These are phyloP conservation scores for Dichomitus squalens DNA, from an alignment of 1,284 basidiomycete genomes.

Conservation along the genomic window DNA sequence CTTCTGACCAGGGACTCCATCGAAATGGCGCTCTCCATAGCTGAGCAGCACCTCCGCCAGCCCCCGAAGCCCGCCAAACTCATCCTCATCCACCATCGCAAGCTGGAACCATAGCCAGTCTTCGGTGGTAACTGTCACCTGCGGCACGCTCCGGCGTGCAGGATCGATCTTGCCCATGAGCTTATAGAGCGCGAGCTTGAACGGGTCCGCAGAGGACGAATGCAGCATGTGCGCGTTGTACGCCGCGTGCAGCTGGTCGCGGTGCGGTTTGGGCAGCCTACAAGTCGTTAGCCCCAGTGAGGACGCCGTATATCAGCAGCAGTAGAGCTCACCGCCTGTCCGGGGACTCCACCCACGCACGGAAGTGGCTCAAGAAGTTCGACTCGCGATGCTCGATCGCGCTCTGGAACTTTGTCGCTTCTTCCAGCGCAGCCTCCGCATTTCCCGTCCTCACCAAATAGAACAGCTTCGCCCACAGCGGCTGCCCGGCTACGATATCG, in stretches of 20 bases:
- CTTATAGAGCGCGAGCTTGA: constrained; percentile 95
- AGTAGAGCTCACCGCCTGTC: constrained; percentile 63
- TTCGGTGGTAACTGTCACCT: constrained; percentile 91
- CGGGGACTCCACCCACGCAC: constrained; percentile 83
- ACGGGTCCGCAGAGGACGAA: constrained; percentile 85
- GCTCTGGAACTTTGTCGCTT: constrained; percentile 73
- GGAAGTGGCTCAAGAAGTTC: constrained; percentile 85
- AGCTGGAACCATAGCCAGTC: constrained; percentile 99
- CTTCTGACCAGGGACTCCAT: constrained; percentile 64
- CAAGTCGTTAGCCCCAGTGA: neutral
- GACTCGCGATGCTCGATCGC: constrained; percentile 83
- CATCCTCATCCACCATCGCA: constrained; percentile 82
- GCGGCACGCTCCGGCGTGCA: constrained; percentile 75
- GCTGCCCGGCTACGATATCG: constrained; percentile 86
- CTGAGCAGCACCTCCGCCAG: constrained; percentile 82
- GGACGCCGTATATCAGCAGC: neutral
- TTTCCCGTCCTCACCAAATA: constrained; percentile 91
- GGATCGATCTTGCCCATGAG: constrained; percentile 94
- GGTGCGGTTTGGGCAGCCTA: constrained; percentile 77
- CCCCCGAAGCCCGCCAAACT: constrained; percentile 79
- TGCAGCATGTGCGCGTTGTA: constrained; percentile 95
- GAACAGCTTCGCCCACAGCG: constrained; percentile 92
- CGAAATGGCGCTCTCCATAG: constrained; percentile 93
- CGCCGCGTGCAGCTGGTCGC: constrained; percentile 84
- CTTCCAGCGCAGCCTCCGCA: constrained; percentile 76